Base-by-base conservation (phyloP, 2,329 filamentous ascomycete genomes). In the Colletotrichum salicis region DNA sequence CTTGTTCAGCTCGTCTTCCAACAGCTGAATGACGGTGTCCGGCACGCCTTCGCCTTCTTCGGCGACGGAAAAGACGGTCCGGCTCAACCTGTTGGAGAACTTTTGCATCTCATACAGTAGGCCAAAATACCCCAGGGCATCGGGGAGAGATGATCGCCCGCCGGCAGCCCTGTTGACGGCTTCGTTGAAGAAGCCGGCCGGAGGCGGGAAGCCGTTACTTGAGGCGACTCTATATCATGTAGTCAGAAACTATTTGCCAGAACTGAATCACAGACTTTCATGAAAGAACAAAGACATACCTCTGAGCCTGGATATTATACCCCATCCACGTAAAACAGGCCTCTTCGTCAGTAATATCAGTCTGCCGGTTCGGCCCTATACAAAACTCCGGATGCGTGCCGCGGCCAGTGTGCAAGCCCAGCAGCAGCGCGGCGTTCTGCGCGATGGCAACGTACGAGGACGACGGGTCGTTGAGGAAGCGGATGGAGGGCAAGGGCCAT, bases 1-100 rank as follows among this genome's bases (percentile, higher is more conserved):
- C n/a, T 82, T 81, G 63, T 85, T 84, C 74, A 88, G 85, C 72
- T 89, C 87, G 54, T 87, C 84, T 75, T 89, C 87, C 75, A 88
- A 84, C 29, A 84, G 79, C 56, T 82, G 81, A 0, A 89, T 83
- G 12, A 86, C 78, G 54, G 84, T 80, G 37, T 86, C 81, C 0
- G 86, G 82, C 2, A 89, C 83, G 2, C 84, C 85, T 12, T 82
- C 82, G 37, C 82, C 80, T 45, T 84, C 84, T 41, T 87, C 83
- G 11, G 88, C 79, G 29, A 83, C 84, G 3, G 85, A 84, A 6
- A 80, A 79, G 78, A 88, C 85, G 22, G 84, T 85, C 64, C 82
- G 84, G 73, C 83, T 84, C 22, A 88, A 79, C 5, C 84, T 83
- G 70, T 88, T 86, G 31, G 83, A 82, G 60, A 88, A 89, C 41